phyloP scores from a whole-genome alignment of 805 yeast species.

The Pichia cabralensis region DNA sequence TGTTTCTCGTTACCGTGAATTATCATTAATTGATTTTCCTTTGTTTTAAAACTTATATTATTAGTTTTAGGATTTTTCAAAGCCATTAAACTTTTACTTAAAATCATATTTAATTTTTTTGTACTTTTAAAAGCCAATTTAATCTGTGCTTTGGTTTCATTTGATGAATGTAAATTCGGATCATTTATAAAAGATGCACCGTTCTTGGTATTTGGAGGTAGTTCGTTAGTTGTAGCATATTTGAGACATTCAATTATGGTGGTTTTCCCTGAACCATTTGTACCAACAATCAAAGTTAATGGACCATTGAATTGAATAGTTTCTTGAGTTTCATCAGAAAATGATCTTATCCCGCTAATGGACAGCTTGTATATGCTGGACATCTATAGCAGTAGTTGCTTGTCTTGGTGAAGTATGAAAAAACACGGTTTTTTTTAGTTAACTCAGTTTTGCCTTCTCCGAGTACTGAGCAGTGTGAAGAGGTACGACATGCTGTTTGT shows the following conservation, averaged over 20 bases:
- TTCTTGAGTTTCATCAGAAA: conserved; percentile 76
- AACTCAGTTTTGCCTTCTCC: no score
- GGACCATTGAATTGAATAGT: conserved; percentile 87
- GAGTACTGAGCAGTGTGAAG: no score
- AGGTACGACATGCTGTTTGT: no score
- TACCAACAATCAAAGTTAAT: conserved; percentile 86
- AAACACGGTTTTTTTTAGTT: no score
- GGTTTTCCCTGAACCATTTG: conserved; percentile 94
- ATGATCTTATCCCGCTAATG: conserved; percentile 84
- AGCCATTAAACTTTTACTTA: conserved; percentile 77
- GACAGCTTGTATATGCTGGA: conserved; percentile 48
- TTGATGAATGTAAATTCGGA: conserved; percentile 69
- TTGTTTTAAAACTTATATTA: conserved; percentile 65
- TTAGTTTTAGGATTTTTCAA: conserved; percentile 43
- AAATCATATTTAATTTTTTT: conserved; percentile 68
- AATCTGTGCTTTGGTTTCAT: conserved; percentile 80
- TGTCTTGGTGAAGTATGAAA: no score
- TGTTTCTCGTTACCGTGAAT: conserved; percentile 55
- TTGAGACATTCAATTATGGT: conserved; percentile 90
- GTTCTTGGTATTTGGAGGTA: conserved; percentile 92
- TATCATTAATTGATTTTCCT: conserved; percentile 79
- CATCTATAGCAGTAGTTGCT: no score
- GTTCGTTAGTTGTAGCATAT: conserved; percentile 90
- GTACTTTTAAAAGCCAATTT: conserved; percentile 75
- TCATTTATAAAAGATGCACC: conserved; percentile 89